Percentiles rank a stretch among this genome's conserved stretches.
These are phyloP conservation scores for Phytopythium kandeliae DNA, from an alignment of 352 stramenopile species.

Conservation along the genomic window DNA sequence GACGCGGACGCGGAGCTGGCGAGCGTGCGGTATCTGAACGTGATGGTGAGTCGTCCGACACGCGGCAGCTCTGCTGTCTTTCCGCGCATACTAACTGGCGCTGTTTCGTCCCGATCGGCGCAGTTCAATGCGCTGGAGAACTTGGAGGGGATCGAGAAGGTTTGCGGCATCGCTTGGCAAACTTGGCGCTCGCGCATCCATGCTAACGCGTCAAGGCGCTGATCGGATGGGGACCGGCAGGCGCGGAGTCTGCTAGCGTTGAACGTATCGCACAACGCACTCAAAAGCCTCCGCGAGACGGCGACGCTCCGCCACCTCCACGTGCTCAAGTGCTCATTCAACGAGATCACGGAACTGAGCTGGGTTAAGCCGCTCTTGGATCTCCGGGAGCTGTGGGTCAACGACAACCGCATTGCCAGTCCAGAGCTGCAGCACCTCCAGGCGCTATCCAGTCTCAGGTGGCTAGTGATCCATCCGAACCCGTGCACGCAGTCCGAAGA, in stretches of 20 bases:
- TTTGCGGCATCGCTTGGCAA: constrained; percentile 6
- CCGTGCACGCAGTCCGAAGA: constrained; percentile 45
- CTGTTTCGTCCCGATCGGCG: background rate
- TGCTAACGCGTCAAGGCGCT: background rate
- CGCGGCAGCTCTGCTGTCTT: too few relatives aligned
- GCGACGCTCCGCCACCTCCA: constrained; percentile 30
- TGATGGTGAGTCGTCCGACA: constrained; percentile 33
- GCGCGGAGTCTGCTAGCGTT: constrained; percentile 34
- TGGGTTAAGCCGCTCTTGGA: constrained; percentile 21
- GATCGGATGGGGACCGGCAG: too few relatives aligned
- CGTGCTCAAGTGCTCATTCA: constrained; percentile 51
- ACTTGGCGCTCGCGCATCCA: too few relatives aligned
- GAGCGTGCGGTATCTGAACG: constrained; percentile 45
- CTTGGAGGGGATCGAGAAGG: constrained; percentile 37
- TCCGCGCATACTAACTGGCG: too few relatives aligned
- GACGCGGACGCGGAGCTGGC: constrained; percentile 10
- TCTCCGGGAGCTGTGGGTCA: constrained; percentile 57
- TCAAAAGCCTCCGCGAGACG: constrained; percentile 40
- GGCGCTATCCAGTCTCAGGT: constrained; percentile 32
- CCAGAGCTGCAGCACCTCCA: constrained; percentile 42
- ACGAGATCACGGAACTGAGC: constrained; percentile 45
- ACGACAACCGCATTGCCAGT: constrained; percentile 47
- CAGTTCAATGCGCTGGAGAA: constrained; percentile 60
- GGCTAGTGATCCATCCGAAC: constrained; percentile 61
- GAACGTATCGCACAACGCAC: constrained; percentile 55